A percentile compares a stretch with the other conserved stretches of the same genome.
These are phyloP conservation scores for Metschnikowia cerradonensis DNA, from an alignment of 805 yeast species.

Conservation along the genomic window DNA sequence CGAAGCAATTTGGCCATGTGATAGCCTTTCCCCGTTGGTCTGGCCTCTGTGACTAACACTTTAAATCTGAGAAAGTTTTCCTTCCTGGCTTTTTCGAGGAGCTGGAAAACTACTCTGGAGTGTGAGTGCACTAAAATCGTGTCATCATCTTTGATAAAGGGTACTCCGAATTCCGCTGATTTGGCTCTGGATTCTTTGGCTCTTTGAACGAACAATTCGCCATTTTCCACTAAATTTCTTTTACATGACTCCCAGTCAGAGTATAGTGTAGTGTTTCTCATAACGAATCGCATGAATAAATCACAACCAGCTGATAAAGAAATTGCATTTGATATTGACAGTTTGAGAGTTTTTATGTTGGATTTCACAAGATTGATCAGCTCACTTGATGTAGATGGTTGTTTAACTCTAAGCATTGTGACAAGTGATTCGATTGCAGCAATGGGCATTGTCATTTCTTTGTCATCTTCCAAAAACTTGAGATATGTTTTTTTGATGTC, in stretches of 20 bases:
- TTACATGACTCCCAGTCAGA: constrained; percentile 95
- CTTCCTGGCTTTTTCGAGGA: constrained; percentile 73
- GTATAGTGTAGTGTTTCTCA: constrained; percentile 79
- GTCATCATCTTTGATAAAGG: constrained; percentile 92
- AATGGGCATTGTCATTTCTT: constrained; percentile 98
- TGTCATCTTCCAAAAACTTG: constrained; percentile 77
- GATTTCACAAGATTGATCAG: constrained; percentile 74
- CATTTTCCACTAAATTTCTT: constrained; percentile 85
- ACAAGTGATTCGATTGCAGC: constrained; percentile 97
- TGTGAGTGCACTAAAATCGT: constrained; percentile 84
- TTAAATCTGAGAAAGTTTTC: constrained; percentile 73
- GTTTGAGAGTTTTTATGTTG: constrained; percentile 71
- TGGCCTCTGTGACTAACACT: constrained; percentile 88
- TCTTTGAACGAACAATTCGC: constrained; percentile 84
- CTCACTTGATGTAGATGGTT: constrained; percentile 92
- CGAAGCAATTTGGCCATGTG: constrained; percentile 67
- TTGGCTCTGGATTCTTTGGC: constrained; percentile 86
- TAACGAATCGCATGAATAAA: constrained; percentile 87
- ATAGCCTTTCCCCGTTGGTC: constrained; percentile 75
- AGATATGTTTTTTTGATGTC: constrained; percentile 82
- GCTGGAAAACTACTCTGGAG: constrained; percentile 82
- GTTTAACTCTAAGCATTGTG: constrained; percentile 71
- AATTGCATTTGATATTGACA: constrained; percentile 82
- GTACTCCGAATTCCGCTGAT: constrained; percentile 82
- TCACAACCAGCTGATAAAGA: constrained; percentile 97